These are phyloP conservation scores for Evansstolkia leycettana DNA, from an alignment of 495 filamentous ascomycete species.

Conservation along the genomic window DNA sequence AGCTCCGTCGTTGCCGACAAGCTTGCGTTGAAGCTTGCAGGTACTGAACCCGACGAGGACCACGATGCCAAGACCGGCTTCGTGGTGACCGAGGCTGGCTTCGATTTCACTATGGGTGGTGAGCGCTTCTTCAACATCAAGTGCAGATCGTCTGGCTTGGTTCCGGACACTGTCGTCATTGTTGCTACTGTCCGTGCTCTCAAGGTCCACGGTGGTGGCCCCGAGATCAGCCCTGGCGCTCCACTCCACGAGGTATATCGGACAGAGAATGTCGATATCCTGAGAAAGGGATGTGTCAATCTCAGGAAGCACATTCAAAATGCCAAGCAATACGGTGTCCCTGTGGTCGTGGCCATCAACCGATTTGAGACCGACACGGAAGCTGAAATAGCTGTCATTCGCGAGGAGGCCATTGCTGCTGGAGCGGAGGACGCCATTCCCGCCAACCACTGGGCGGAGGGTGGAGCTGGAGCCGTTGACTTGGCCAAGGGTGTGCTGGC, in stretches of 20 bases:
- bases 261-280: slow-evolving; percentile 83
- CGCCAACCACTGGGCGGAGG: slow-evolving; percentile 95
- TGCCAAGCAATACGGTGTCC: slow-evolving; percentile 75
- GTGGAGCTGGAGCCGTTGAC: slow-evolving; percentile 81
- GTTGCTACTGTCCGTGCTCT: slow-evolving; percentile 91
- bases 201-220: slow-evolving; percentile 93
- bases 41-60: slow-evolving; percentile 90
- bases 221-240: slow-evolving; percentile 78
- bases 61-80: slow-evolving; percentile 76
- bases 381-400: slow-evolving; percentile 78
- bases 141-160: slow-evolving; percentile 85
- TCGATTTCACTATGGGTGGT: slow-evolving; percentile 99
- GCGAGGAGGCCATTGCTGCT: slow-evolving; percentile 82
- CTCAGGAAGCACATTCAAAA: slow-evolving; percentile 88
- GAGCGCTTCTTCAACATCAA: slow-evolving; percentile 99
- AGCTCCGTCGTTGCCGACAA: slow-evolving; percentile 91
- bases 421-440: slow-evolving; percentile 89
- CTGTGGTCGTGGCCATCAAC: slow-evolving; percentile 97
- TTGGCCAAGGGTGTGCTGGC: slow-evolving; percentile 79
- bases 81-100: slow-evolving; percentile 95
- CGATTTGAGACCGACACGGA: slow-evolving; percentile 88
- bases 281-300: slow-evolving; percentile 85
- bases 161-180: slow-evolving; percentile 85
- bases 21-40: slow-evolving; percentile 87
- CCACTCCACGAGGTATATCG: slow-evolving; percentile 74